Conservation (phyloP, 495 filamentous ascomycete genomes). For the Lasiosphaeria ovina region DNA sequence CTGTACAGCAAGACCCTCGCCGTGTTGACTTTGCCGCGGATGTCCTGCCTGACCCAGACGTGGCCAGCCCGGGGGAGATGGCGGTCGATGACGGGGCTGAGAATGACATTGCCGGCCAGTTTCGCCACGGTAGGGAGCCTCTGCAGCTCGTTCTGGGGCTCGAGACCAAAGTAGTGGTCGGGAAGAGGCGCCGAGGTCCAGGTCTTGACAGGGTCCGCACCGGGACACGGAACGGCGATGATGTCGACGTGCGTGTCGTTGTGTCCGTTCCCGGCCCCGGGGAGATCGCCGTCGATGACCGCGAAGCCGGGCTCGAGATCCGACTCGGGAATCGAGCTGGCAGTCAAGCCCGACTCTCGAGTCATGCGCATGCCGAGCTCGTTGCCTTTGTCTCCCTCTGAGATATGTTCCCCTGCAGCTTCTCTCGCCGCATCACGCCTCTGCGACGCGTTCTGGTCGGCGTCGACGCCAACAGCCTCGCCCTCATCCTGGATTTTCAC, state of each 20-base stretch:
- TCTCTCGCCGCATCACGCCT: too few relatives aligned
- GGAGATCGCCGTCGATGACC: constrained; percentile 41
- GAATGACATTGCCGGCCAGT: constrained; percentile 27
- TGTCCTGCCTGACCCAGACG: constrained; percentile 41
- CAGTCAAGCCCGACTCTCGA: neutral
- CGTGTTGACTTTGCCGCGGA: constrained; percentile 35
- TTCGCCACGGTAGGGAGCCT: constrained; percentile 28
- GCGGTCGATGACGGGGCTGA: constrained; percentile 33
- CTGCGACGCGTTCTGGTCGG: too few relatives aligned
- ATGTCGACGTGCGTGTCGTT: constrained; percentile 49
- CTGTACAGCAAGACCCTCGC: constrained; percentile 56
- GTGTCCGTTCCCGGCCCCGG: constrained; percentile 32
- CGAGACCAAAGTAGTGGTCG: constrained; percentile 33
- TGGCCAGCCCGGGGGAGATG: constrained; percentile 27
- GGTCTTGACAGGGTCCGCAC: constrained; percentile 43
- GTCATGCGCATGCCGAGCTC: neutral
- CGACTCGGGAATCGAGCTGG: neutral
- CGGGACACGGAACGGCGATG: constrained; percentile 46
- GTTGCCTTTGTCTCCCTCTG: neutral
- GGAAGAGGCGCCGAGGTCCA: constrained; percentile 41
- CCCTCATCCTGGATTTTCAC: neutral
- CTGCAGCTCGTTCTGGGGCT: constrained; percentile 12
- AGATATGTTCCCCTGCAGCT: too few relatives aligned
- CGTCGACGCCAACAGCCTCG: too few relatives aligned
- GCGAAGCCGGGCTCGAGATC: constrained; percentile 36